Evolutionary conservation across 2,329 filamentous ascomycete genomes (phyloP), one percentile per base, ranked within the genome.

Genomic region (Fusarium torreyae): DNA sequence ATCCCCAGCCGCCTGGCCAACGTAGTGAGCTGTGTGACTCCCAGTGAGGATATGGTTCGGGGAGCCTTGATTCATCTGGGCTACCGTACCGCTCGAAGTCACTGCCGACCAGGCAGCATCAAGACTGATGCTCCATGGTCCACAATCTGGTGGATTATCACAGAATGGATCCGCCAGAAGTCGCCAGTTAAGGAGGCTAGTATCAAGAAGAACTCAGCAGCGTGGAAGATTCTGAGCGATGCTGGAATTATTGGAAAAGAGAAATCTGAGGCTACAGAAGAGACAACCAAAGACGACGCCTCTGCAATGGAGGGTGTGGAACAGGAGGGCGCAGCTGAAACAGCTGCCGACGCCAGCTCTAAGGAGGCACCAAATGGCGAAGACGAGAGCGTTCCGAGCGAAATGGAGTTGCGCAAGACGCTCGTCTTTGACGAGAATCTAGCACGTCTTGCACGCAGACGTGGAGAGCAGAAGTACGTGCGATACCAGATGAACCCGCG

Each of bases 121-220:
- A 97, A 97, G 82, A 98, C 96, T 0, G 90, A 98, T 79, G 96
- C 96, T 15, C 93, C 94, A 0, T 99, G 94, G 94, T 85, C 85
- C 6, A 90, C 93, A 0, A 87, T 99, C 48, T 98, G 96, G 94
- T 92, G 97, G 77, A 84, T 98, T 28, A 96, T 98, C 89, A 87
- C 93, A 26, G 94, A 97, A 80, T 99, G 94, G 94, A 88, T 92
- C 15, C 88, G 91, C 24, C 94, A 97, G 77, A 92, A 91, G 74
- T 86, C 88, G 0, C 94, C 94, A 0, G 85, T 97, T 60, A 97
- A 92, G 76, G 88, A 90, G 36, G 88, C 87, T 2, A 88, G 89
- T 20, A 84, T 97, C 57, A 91, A 88, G 73, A 85, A 89, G 40
- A 87, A 86, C n/a, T 92, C 87, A 52, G 83, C 94, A 1, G 93